phyloP scores from a whole-genome alignment of 164 flowering plant species.

The Piper betle region DNA sequence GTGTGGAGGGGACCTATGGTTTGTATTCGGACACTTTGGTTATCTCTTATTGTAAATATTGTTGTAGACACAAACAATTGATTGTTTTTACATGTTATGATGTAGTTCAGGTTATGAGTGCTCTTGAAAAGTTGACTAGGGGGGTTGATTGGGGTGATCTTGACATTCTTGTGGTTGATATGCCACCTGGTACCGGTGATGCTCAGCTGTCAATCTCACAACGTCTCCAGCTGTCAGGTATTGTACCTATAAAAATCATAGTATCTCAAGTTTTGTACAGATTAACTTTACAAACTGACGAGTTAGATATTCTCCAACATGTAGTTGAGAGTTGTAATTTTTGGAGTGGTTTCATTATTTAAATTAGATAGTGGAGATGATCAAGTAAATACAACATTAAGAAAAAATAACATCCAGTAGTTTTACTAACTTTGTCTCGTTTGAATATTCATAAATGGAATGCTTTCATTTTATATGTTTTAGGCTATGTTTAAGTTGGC shows the following conservation, averaged over 20 bases:
- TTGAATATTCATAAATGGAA: not conserved
- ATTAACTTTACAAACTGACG: no score
- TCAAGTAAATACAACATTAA: no score
- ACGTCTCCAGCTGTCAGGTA: slow-evolving; percentile 60
- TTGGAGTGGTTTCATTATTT: no score
- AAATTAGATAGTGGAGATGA: no score
- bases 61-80: not conserved
- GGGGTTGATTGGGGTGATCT: slow-evolving; percentile 89
- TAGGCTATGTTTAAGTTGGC: not conserved
- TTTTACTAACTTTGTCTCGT: no score
- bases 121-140: slow-evolving; percentile 76
- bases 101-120: slow-evolving; percentile 68
- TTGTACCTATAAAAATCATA: no score
- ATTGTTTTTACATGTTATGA: not conserved
- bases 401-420: no score
- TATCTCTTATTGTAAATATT: not conserved
- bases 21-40: slow-evolving; percentile 12
- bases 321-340: no score
- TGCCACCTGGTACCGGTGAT: slow-evolving; percentile 99
- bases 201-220: slow-evolving; percentile 87
- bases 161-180: slow-evolving; percentile 92
- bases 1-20: slow-evolving; percentile 99
- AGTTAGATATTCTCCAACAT: no score
- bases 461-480: not conserved
- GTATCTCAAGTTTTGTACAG: not conserved